Evolutionary conservation across 371 early-diverging fungal genomes (phyloP), one percentile per base, ranked within the genome.

Genomic region (Haplosporangium sp.): DNA sequence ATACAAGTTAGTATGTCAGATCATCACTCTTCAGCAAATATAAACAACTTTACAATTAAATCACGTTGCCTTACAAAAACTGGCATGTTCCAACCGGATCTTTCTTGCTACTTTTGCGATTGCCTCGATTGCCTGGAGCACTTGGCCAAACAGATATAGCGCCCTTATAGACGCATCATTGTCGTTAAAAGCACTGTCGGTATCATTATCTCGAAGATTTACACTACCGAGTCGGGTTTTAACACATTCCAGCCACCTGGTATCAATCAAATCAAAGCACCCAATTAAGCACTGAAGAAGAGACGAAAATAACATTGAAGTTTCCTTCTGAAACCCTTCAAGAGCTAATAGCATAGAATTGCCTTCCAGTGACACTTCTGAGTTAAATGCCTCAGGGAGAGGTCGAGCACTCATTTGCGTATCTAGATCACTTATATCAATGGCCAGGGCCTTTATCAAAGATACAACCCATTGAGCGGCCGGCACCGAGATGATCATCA

Each of bases 281-380:
- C 77, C 77, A 10, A 37, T 48, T 44, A 77, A 44, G n/a, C 69
- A 63, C 15, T 71, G 77, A 45, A 77, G n/a, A 4, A 77, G 27
- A 2, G 77, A 61, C 9, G 52, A 40, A 39, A 77, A 69, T 35
- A 77, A 15, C 8, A 61, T 53, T 8, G 77, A 70, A 1, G 77
- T 71, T 38, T 77, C 77, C 38, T 64, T 56, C 20, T 77, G 77
- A n/a, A 77, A 68, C 0, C 58, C 48, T 17, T 72, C 71, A 20
- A 64, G 67, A 8, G 69, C 72, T 42, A 13, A 38, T 5, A 65
- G n/a, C 4, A 13, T 17, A 19, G 55, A 1, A 3, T 37, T 55
- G 0, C 13, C 37, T 7, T 40, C 27, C 17, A 34, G 13, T 2
- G 27, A 15, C 38, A 20, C 13, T 35, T 8, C 19, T 27, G 55